These are phyloP conservation scores for Jatropha curcas DNA, from an alignment of 345 rosid species.

Conservation along the genomic window DNA sequence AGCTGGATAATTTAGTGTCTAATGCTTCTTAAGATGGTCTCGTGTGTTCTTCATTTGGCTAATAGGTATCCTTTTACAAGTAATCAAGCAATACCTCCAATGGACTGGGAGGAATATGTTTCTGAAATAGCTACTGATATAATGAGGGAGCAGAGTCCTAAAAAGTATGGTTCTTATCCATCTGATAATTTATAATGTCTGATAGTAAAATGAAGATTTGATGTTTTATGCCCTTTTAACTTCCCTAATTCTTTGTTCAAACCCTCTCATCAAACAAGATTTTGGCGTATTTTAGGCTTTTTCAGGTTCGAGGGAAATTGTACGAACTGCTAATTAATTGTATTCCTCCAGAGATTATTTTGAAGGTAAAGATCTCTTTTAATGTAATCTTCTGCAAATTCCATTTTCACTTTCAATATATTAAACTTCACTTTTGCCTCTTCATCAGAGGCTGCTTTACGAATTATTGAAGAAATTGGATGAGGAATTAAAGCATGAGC, in stretches of 20 bases:
- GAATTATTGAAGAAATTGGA: slow-evolving; percentile 88
- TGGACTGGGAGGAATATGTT: slow-evolving; percentile 98
- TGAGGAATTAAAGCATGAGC: slow-evolving; percentile 88
- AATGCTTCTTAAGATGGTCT: slow-evolving; percentile 13
- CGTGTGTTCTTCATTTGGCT: slow-evolving; percentile 6
- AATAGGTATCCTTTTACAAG: slow-evolving; percentile 70
- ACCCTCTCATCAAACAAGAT: slow-evolving; percentile 14
- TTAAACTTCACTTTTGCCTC: slow-evolving; percentile 17
- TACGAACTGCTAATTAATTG: slow-evolving; percentile 82
- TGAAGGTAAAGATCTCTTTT: slow-evolving; percentile 55
- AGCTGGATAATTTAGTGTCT: slow-evolving; percentile 4
- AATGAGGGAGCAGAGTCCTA: slow-evolving; percentile 97
- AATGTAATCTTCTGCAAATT: slow-evolving; percentile 1
- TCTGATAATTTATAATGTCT: not conserved
- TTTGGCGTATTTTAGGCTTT: slow-evolving; percentile 50
- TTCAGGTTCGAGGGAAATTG: slow-evolving; percentile 89
- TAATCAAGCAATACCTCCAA: slow-evolving; percentile 77
- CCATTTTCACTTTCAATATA: not conserved
- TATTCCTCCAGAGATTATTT: slow-evolving; percentile 80
- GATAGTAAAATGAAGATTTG: not conserved
- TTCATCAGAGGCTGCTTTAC: slow-evolving; percentile 64
- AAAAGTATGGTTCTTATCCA: slow-evolving; percentile 43
- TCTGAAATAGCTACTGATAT: slow-evolving; percentile 80
- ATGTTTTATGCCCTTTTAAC: not conserved
- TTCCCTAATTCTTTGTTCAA: not conserved